Evolutionary conservation across 257 asterid genomes (phyloP).

Genomic region (Hygrophila difformis): DNA sequence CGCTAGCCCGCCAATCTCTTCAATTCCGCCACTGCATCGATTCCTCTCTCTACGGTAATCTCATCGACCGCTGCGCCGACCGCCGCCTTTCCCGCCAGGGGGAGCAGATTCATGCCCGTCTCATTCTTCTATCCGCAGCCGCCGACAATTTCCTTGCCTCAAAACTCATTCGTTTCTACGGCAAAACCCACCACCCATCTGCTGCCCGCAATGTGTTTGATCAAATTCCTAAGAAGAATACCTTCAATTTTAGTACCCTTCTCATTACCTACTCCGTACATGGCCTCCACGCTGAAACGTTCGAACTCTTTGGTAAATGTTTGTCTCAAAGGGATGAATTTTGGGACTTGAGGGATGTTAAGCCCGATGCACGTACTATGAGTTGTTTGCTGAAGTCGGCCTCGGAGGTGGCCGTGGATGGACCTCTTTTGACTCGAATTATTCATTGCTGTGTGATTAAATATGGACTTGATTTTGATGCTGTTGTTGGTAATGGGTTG

Average conservation of each 20-base stretch:
- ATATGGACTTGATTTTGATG: slow-evolving; percentile 49
- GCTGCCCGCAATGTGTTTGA: slow-evolving; percentile 78
- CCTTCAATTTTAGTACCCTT: slow-evolving; percentile 71
- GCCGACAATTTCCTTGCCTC: slow-evolving; percentile 78
- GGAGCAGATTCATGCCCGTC: slow-evolving; percentile 63
- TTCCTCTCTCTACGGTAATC: slow-evolving; percentile 44
- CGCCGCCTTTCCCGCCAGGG: slow-evolving; percentile 55
- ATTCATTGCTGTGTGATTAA: slow-evolving; percentile 56
- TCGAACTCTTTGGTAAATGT: slow-evolving; percentile 30
- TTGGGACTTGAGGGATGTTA: slow-evolving; percentile 21
- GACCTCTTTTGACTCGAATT: slow-evolving; percentile 21
- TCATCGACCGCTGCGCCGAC: slow-evolving; percentile 59
- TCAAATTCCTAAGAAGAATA: slow-evolving; percentile 51
- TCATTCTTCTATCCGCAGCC: slow-evolving; percentile 35
- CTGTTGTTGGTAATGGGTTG: slow-evolving; percentile 67
- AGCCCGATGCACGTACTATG: slow-evolving; percentile 55
- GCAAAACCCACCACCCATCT: slow-evolving; percentile 27
- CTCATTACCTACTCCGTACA: slow-evolving; percentile 55
- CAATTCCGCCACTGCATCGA: slow-evolving; percentile 23
- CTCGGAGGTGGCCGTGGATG: slow-evolving; percentile 38
- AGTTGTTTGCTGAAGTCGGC: slow-evolving; percentile 66
- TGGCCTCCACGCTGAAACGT: slow-evolving; percentile 31
- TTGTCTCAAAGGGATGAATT: slow-evolving; percentile 16
- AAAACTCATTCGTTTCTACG: slow-evolving; percentile 54
- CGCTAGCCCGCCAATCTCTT: slow-evolving; percentile 27